phyloP scores from a whole-genome alignment of 768 basidiomycete species.

The Collybia mongolica region DNA sequence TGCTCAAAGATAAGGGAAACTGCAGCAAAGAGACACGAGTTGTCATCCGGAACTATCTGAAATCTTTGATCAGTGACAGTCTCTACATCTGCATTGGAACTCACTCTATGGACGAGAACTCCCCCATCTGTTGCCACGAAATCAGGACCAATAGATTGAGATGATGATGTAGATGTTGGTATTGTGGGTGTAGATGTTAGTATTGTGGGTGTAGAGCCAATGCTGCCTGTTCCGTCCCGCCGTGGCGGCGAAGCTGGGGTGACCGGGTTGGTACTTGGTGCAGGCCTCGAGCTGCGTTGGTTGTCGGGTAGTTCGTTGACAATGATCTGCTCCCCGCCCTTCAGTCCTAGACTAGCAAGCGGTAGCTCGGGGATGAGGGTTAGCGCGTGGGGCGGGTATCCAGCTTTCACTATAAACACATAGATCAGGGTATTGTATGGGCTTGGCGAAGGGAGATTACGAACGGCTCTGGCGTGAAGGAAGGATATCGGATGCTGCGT shows the following conservation, averaged over 20 bases:
- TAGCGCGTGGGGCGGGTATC: constrained; percentile 81
- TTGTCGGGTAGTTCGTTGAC: constrained; percentile 46
- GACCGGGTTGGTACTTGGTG: constrained; percentile 4
- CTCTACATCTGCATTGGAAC: constrained; percentile 3
- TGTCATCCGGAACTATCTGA: constrained; percentile 88
- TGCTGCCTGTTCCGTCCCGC: constrained; percentile 5
- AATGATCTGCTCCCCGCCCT: constrained; percentile 83
- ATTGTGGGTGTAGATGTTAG: constrained; percentile 7
- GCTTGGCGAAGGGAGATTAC: constrained; percentile 19
- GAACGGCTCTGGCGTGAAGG: constrained; percentile 78
- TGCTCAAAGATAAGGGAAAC: constrained; percentile 86
- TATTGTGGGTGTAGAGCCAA: constrained; percentile 3
- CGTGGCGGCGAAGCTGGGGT: constrained; percentile 10
- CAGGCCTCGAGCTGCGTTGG: constrained; percentile 17
- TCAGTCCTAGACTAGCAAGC: constrained; percentile 73
- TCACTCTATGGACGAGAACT: constrained; percentile 72
- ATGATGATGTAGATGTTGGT: constrained; percentile 9
- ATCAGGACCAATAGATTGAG: constrained; percentile 41
- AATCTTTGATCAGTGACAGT: neutral
- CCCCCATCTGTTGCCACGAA: constrained; percentile 62
- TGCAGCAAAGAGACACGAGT: constrained; percentile 91
- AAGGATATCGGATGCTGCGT: constrained; percentile 61
- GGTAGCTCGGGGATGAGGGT: constrained; percentile 74
- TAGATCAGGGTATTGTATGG: constrained; percentile 3
- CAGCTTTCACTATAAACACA: constrained; percentile 59